Evolutionary conservation across 169 alveolate species (phyloP).

Genomic region (Cryptosporidium muris): DNA sequence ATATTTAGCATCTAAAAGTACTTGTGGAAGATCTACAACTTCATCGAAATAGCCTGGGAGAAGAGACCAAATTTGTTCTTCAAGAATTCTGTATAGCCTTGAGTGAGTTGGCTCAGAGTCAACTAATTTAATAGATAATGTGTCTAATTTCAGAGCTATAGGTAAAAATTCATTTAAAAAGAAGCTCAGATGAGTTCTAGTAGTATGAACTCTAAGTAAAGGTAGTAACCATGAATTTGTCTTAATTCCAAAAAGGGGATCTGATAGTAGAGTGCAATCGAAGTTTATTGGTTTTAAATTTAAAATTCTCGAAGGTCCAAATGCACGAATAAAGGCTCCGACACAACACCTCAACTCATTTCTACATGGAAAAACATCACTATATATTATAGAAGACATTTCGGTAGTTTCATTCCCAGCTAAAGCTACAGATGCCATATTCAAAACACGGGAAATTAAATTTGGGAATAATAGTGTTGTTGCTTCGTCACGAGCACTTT

Average conservation of each 20-base stretch:
- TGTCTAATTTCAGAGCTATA: slow-evolving; percentile 27
- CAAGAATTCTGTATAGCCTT: slow-evolving; percentile 49
- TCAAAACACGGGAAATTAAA: background rate
- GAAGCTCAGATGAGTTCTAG: slow-evolving; percentile 30
- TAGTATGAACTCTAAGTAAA: slow-evolving; percentile 42
- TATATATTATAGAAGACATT: background rate
- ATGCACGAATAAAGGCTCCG: slow-evolving; percentile 51
- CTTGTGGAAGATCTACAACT: slow-evolving; percentile 7
- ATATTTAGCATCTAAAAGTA: background rate
- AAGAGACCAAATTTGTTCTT: slow-evolving; percentile 67
- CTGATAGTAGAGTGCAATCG: slow-evolving; percentile 13
- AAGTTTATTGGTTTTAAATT: slow-evolving; percentile 27
- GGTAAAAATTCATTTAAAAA: slow-evolving; percentile 37
- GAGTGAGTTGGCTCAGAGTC: slow-evolving; percentile 25
- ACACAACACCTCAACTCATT: slow-evolving; percentile 42
- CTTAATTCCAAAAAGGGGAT: slow-evolving; percentile 34
- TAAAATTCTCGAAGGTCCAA: slow-evolving; percentile 36
- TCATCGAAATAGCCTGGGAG: slow-evolving; percentile 66
- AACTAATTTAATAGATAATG: background rate
- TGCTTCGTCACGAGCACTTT: background rate
- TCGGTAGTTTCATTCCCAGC: slow-evolving; percentile 13
- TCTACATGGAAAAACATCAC: slow-evolving; percentile 18
- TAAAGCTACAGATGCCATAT: slow-evolving; percentile 52
- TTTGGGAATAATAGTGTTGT: background rate
- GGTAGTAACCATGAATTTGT: slow-evolving; percentile 69